Percentiles rank a stretch among this genome's conserved stretches.
Evolutionary conservation across 352 stramenopile genomes (phyloP).

Genomic region (Phytophthora tentaculata): DNA sequence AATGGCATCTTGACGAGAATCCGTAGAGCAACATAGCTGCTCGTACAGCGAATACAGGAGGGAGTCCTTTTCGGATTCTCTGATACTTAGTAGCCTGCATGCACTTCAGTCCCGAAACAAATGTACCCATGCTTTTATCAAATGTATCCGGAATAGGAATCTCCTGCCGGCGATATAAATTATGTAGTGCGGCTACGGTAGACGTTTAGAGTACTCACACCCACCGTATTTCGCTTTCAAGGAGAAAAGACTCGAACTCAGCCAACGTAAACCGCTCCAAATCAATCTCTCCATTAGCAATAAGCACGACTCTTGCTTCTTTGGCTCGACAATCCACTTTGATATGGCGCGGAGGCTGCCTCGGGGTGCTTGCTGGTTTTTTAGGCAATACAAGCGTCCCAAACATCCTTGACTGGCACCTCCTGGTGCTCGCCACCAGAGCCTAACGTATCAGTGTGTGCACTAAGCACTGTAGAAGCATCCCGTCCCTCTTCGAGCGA

Average conservation of each 20-base stretch:
- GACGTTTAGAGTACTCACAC: slow-evolving; percentile 7
- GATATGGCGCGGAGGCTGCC: background rate
- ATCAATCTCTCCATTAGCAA: slow-evolving; percentile 5
- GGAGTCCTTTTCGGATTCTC: background rate
- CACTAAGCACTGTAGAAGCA: too few relatives aligned
- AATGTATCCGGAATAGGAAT: background rate
- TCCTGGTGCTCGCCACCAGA: background rate
- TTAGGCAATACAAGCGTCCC: background rate
- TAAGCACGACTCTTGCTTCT: background rate
- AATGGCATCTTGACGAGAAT: background rate
- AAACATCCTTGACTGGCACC: background rate
- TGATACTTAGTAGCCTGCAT: slow-evolving; percentile 3
- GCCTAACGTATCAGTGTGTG: too few relatives aligned
- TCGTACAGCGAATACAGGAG: background rate
- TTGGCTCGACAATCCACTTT: slow-evolving; percentile 2
- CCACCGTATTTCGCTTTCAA: slow-evolving; percentile 9
- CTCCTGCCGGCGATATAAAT: slow-evolving; percentile 8
- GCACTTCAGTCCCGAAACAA: slow-evolving; percentile 11
- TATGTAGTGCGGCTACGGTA: slow-evolving; percentile 10
- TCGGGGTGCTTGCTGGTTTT: background rate
- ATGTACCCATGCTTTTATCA: slow-evolving; percentile 7
- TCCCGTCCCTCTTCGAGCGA: too few relatives aligned
- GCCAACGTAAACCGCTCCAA: background rate
- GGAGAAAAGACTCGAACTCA: slow-evolving; percentile 7
- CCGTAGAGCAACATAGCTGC: background rate